phyloP scores from a whole-genome alignment of 208 protist genomes.

The Leishmania tarentolae region DNA sequence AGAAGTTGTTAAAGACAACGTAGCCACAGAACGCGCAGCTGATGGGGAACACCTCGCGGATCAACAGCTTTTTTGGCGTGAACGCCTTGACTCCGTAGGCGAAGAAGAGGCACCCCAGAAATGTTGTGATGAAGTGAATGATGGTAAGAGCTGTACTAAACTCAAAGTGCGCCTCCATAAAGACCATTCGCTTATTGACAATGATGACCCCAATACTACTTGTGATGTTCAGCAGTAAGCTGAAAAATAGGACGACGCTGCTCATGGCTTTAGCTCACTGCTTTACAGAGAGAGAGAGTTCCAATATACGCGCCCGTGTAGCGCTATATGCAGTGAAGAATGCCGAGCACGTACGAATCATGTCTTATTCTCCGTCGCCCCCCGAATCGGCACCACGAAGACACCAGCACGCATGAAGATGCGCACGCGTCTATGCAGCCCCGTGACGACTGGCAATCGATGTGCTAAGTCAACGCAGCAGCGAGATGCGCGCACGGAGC shows the following conservation, averaged over 20 bases:
- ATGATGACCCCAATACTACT: slow-evolving; percentile 80
- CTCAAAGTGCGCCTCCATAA: slow-evolving; percentile 53
- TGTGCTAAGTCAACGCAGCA: no score
- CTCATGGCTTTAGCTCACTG: slow-evolving; percentile 1
- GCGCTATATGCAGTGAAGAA: neutral
- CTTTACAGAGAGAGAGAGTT: neutral
- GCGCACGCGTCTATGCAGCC: neutral
- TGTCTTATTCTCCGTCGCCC: neutral
- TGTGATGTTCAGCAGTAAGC: slow-evolving; percentile 66
- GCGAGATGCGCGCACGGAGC: no score
- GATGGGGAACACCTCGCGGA: slow-evolving; percentile 60
- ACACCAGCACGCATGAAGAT: neutral
- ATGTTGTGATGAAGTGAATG: slow-evolving; percentile 76
- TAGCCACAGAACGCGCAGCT: slow-evolving; percentile 81
- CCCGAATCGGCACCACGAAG: neutral
- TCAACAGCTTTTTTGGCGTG: slow-evolving; percentile 37
- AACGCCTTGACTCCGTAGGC: slow-evolving; percentile 39
- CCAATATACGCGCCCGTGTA: neutral
- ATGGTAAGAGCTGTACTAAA: slow-evolving; percentile 74
- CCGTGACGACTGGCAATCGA: no score
- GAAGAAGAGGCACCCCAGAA: slow-evolving; percentile 63
- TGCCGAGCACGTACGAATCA: neutral
- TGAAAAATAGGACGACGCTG: slow-evolving; percentile 24
- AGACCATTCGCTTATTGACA: slow-evolving; percentile 75
- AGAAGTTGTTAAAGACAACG: slow-evolving; percentile 90